These are phyloP conservation scores for Ambrosiella cleistominuta DNA, from an alignment of 2,329 filamentous ascomycete species.

Conservation along the genomic window DNA sequence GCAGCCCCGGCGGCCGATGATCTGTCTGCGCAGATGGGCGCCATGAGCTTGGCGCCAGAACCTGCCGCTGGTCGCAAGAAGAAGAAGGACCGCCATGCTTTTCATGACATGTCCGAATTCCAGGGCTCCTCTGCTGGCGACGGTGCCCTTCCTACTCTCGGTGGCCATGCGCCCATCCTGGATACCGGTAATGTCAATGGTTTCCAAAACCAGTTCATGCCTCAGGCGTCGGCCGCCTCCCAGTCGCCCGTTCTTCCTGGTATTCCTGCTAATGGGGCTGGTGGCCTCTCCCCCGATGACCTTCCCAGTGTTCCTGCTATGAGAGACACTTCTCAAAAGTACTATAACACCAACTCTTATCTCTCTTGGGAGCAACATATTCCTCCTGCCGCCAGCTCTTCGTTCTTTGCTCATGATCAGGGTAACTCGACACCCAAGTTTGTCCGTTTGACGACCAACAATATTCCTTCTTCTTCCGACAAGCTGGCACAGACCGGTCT, in stretches of 20 bases:
- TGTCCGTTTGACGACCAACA: slow-evolving; percentile 80
- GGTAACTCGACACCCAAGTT: slow-evolving; percentile 94
- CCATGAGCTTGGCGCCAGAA: slow-evolving; percentile 40
- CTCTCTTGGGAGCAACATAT: slow-evolving; percentile 90
- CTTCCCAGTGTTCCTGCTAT: slow-evolving; percentile 80
- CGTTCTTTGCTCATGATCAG: slow-evolving; percentile 88
- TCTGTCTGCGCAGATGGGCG: slow-evolving; percentile 58
- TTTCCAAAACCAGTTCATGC: slow-evolving; percentile 22
- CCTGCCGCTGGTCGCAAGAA: slow-evolving; percentile 39
- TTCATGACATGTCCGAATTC: slow-evolving; percentile 62
- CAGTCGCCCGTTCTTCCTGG: slow-evolving; percentile 20
- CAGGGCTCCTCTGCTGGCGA: slow-evolving; percentile 50
- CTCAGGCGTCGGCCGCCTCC: slow-evolving; percentile 28
- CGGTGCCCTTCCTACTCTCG: slow-evolving; percentile 42
- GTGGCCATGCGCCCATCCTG: slow-evolving; percentile 17
- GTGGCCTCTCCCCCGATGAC: slow-evolving; percentile 70
- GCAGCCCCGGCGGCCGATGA: slow-evolving; percentile 22
- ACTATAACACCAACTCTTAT: slow-evolving; percentile 77
- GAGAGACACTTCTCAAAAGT: slow-evolving; percentile 63
- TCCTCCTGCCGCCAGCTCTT: slow-evolving; percentile 71
- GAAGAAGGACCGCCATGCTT: slow-evolving; percentile 91
- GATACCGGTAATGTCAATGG: slow-evolving; percentile 6
- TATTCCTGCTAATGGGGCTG: slow-evolving; percentile 19
- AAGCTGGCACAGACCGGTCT: slow-evolving; percentile 64
- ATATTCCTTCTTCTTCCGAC: slow-evolving; percentile 70